These are phyloP conservation scores for Malus hybrid DNA, from an alignment of 331 rosid genomes.

Conservation along the genomic window DNA sequence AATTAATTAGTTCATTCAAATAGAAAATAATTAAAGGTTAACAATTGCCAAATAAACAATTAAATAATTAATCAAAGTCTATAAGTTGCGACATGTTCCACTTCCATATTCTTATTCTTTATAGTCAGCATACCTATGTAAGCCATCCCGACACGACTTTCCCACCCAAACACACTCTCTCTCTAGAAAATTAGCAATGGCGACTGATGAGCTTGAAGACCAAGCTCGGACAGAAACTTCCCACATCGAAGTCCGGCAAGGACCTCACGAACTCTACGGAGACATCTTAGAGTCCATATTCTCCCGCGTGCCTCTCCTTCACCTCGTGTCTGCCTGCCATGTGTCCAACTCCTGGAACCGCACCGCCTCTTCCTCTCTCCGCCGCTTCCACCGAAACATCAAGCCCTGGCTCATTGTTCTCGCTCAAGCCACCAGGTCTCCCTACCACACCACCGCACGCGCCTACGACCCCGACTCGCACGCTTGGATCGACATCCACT, in stretches of 20 bases:
- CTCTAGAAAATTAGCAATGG: neutral
- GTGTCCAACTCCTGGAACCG: slow-evolving; percentile 57
- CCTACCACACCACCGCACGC: slow-evolving; percentile 30
- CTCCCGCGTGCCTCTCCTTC: slow-evolving; percentile 49
- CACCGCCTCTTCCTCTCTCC: slow-evolving; percentile 55
- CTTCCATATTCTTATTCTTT: too few relatives aligned
- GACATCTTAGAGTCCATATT: slow-evolving; percentile 55
- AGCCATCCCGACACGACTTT: too few relatives aligned
- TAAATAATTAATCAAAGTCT: too few relatives aligned
- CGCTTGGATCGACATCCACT: slow-evolving; percentile 43
- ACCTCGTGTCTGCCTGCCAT: slow-evolving; percentile 33
- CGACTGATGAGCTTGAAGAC: too few relatives aligned
- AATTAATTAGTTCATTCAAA: too few relatives aligned
- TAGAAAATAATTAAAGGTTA: too few relatives aligned
- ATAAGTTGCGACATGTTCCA: too few relatives aligned
- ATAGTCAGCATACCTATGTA: too few relatives aligned
- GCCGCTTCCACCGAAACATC: slow-evolving; percentile 15
- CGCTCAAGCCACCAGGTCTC: slow-evolving; percentile 25
- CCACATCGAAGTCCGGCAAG: too few relatives aligned
- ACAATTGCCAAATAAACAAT: too few relatives aligned
- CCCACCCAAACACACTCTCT: too few relatives aligned
- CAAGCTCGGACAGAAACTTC: neutral
- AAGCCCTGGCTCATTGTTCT: slow-evolving; percentile 72
- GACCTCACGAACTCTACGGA: slow-evolving; percentile 23
- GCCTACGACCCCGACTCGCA: slow-evolving; percentile 74